Evolutionary conservation across 2,329 filamentous ascomycete species (phyloP).

Genomic region (Shiraia bambusicola): DNA sequence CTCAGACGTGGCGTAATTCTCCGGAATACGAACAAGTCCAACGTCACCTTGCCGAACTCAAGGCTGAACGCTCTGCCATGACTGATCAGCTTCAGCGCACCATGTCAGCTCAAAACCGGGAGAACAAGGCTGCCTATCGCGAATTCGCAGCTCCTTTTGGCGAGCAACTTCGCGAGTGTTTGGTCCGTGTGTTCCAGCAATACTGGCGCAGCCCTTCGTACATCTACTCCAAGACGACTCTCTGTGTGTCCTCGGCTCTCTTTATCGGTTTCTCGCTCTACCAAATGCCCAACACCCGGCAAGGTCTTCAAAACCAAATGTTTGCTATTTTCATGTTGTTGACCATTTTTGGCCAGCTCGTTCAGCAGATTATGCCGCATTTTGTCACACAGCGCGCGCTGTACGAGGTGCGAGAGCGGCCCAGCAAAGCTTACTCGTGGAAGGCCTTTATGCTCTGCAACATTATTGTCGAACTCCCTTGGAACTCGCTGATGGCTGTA

Average conservation of each 20-base stretch:
- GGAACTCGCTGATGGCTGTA: constrained; percentile 75
- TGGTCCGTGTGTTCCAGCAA: constrained; percentile 78
- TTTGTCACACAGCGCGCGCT: constrained; percentile 80
- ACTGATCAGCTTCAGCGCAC: constrained; percentile 38
- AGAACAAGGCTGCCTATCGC: constrained; percentile 61
- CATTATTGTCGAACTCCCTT: constrained; percentile 82
- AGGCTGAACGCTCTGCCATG: constrained; percentile 40
- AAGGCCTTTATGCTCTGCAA: constrained; percentile 81
- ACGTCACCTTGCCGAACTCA: constrained; percentile 50
- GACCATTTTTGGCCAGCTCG: constrained; percentile 77
- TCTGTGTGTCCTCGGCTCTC: constrained; percentile 66
- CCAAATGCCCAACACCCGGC: constrained; percentile 68
- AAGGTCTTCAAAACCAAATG: constrained; percentile 83
- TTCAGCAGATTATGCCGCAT: constrained; percentile 81
- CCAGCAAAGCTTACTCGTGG: constrained; percentile 83
- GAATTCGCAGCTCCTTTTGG: constrained; percentile 80
- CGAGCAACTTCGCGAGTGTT: constrained; percentile 67
- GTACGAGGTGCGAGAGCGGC: constrained; percentile 82
- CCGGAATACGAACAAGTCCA: constrained; percentile 50
- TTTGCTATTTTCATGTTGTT: constrained; percentile 81
- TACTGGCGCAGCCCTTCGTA: constrained; percentile 90
- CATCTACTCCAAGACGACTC: constrained; percentile 77
- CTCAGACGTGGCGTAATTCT: constrained; percentile 51
- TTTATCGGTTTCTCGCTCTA: constrained; percentile 85
- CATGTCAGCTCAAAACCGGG: constrained; percentile 43